These are phyloP conservation scores for Serendipita sp. DNA, from an alignment of 768 basidiomycete species.

Conservation along the genomic window DNA sequence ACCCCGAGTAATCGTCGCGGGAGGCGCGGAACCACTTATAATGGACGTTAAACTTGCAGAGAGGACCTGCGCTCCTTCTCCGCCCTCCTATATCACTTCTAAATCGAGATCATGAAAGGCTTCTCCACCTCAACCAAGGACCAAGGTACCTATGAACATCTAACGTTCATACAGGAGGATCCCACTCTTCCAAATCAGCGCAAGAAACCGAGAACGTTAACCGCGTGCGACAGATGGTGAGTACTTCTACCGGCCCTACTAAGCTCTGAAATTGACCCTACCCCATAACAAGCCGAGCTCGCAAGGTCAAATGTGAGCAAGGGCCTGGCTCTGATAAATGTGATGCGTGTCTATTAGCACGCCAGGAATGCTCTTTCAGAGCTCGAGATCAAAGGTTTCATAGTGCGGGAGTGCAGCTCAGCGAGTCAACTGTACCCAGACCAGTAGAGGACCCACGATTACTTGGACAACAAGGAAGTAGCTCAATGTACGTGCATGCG, in stretches of 20 bases:
- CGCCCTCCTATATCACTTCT: background rate
- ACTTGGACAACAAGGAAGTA: no score
- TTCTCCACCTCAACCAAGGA: background rate
- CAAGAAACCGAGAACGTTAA: slow-evolving; percentile 3
- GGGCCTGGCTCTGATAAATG: background rate
- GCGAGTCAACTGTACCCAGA: background rate
- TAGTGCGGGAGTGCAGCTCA: background rate
- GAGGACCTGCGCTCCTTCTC: background rate
- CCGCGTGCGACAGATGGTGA: slow-evolving; percentile 5
- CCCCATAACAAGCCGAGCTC: background rate
- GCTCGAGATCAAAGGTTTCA: background rate
- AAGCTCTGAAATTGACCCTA: background rate
- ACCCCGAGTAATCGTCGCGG: background rate
- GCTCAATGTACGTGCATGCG: background rate
- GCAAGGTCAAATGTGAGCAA: slow-evolving; percentile 6
- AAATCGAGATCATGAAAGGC: background rate
- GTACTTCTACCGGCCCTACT: background rate
- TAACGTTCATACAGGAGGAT: slow-evolving; percentile 1
- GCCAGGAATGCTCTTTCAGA: background rate
- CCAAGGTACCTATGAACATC: background rate
- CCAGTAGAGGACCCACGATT: background rate
- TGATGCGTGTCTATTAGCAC: background rate
- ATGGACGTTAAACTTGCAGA: background rate
- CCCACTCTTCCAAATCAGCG: background rate
- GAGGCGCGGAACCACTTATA: background rate